These are phyloP conservation scores for Metschnikowia rubicola DNA, from an alignment of 805 yeast genomes.

Conservation along the genomic window DNA sequence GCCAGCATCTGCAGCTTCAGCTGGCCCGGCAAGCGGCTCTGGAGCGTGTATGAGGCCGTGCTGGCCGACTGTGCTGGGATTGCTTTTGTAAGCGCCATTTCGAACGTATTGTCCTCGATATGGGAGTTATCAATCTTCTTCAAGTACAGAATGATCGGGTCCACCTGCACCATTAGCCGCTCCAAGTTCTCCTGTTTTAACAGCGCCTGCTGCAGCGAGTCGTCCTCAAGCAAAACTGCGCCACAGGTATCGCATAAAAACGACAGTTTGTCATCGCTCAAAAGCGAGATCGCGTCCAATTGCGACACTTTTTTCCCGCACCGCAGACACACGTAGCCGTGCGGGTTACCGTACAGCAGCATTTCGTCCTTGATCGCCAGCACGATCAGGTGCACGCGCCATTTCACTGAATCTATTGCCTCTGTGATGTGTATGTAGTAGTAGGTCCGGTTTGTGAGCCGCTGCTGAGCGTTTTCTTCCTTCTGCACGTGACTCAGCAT, in stretches of 20 bases:
- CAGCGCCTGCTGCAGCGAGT: conserved; percentile 75
- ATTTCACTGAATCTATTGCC: conserved; percentile 91
- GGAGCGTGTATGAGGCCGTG: conserved; percentile 64
- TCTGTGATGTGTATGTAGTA: conserved; percentile 87
- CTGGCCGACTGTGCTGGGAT: conserved; percentile 79
- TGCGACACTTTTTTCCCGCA: conserved; percentile 81
- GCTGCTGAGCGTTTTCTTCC: conserved; percentile 53
- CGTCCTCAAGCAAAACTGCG: conserved; percentile 77
- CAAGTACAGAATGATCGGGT: conserved; percentile 79
- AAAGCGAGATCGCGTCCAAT: conserved; percentile 78
- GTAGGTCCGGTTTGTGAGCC: conserved; percentile 73
- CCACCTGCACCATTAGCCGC: conserved; percentile 81
- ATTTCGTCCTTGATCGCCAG: conserved; percentile 75
- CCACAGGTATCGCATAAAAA: conserved; percentile 86
- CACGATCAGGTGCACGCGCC: conserved; percentile 91
- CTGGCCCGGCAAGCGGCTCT: conserved; percentile 39
- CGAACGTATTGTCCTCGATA: conserved; percentile 40
- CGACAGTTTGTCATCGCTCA: conserved; percentile 74
- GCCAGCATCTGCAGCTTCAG: conserved; percentile 31
- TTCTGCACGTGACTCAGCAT: conserved; percentile 68
- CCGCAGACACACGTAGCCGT: conserved; percentile 87
- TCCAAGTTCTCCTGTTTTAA: conserved; percentile 80
- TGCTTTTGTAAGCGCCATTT: conserved; percentile 64
- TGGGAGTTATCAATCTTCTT: conserved; percentile 48
- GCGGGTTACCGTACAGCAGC: conserved; percentile 82